Percentiles rank a stretch among this genome's conserved stretches.
Evolutionary conservation across 495 filamentous ascomycete species (phyloP).

Genomic region (Penicillium cataractarum): DNA sequence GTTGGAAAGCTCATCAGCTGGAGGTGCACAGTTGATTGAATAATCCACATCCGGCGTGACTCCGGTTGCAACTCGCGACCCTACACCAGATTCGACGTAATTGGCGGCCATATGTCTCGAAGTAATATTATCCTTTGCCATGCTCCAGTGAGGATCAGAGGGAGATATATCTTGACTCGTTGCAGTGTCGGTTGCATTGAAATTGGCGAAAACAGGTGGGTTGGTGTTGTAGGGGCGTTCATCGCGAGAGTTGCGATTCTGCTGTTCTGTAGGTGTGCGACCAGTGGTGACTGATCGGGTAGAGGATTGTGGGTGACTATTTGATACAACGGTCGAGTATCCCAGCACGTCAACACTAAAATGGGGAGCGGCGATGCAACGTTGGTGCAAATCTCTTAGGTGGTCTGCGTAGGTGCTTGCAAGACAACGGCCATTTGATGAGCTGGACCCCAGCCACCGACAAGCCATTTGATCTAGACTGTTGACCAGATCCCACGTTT

Average conservation of each 20-base stretch:
- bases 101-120: not conserved
- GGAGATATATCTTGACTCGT: not conserved
- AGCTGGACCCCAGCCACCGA: not conserved
- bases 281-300: not conserved
- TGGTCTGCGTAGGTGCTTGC: slow-evolving; percentile 9
- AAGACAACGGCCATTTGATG: not conserved
- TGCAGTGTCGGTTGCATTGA: not conserved
- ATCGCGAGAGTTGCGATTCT: not conserved
- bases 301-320: not conserved
- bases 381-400: slow-evolving; percentile 10
- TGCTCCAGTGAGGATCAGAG: not conserved
- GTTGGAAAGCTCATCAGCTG: slow-evolving; percentile 31
- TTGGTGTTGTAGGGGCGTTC: not conserved
- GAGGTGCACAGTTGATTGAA: not conserved
- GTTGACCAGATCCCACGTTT: not conserved
- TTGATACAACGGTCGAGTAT: slow-evolving; percentile 8
- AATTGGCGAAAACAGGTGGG: not conserved
- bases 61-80: not conserved
- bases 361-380: slow-evolving; percentile 1
- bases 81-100: not conserved
- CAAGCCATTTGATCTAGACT: not conserved
- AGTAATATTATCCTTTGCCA: not conserved
- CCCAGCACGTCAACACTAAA: slow-evolving; percentile 15
- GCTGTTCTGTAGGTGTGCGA: not conserved
- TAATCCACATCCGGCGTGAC: not conserved